These are phyloP conservation scores for Cyclotella distinguenda DNA, from an alignment of 108 stramenopile species.

Conservation along the genomic window DNA sequence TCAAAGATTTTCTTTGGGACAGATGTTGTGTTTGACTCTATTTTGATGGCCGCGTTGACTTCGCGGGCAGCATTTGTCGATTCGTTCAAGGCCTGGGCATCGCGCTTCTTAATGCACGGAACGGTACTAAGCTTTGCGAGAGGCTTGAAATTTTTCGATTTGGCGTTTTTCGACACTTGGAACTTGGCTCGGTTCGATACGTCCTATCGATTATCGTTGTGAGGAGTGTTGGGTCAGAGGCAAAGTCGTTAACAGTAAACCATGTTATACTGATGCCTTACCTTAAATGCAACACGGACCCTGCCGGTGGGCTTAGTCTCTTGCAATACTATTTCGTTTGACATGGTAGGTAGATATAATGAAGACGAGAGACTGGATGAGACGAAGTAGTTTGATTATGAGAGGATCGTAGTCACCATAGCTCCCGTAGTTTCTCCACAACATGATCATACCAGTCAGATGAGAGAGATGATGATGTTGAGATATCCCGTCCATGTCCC, in stretches of 20 bases:
- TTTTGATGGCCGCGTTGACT: too few species aligned
- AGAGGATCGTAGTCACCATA: too few species aligned
- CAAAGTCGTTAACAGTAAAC: background rate
- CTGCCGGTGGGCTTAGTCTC: conserved; percentile 4
- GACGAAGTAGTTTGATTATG: too few species aligned
- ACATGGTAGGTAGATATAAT: too few species aligned
- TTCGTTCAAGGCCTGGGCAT: background rate
- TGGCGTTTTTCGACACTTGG: conserved; percentile 15
- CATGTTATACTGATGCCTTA: conserved; percentile 11
- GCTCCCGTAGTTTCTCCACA: too few species aligned
- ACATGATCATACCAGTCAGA: too few species aligned
- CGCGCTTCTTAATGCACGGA: background rate
- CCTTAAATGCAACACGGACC: conserved; percentile 18
- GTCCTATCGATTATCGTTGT: too few species aligned
- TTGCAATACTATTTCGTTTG: background rate
- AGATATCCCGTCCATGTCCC: too few species aligned
- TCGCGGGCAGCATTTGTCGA: too few species aligned
- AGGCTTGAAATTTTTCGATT: conserved; percentile 5
- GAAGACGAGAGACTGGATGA: too few species aligned
- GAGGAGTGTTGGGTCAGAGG: background rate
- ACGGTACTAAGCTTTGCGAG: background rate
- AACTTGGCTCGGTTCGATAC: conserved; percentile 19
- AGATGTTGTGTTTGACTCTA: background rate
- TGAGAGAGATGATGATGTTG: too few species aligned
- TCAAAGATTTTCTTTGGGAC: background rate